phyloP scores from a whole-genome alignment of 257 asterid genomes.

The Solanum boliviense region DNA sequence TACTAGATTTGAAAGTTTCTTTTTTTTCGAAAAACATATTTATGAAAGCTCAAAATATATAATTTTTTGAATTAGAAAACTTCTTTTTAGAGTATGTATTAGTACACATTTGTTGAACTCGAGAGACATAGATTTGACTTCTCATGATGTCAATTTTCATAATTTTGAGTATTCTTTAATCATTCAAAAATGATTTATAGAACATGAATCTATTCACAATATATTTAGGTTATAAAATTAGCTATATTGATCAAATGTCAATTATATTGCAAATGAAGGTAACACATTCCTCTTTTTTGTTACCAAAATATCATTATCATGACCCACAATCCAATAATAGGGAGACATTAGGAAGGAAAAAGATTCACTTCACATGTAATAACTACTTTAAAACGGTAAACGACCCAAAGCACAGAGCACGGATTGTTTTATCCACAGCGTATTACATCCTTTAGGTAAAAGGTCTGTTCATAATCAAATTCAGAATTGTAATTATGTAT shows the following conservation, averaged over 20 bases:
- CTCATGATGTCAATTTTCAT: neutral
- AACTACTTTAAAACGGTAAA: neutral
- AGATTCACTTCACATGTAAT: neutral
- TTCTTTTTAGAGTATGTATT: neutral
- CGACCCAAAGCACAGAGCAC: neutral
- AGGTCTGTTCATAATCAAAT: neutral
- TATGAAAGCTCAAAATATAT: neutral
- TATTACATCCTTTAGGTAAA: too few species aligned
- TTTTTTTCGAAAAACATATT: neutral
- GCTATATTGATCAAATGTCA: neutral
- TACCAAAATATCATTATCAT: neutral
- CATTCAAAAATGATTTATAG: neutral
- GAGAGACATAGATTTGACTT: neutral
- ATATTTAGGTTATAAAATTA: neutral
- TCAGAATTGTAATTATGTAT: neutral
- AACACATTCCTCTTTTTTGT: neutral
- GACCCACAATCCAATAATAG: neutral
- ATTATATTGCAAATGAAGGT: neutral
- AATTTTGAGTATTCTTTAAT: neutral
- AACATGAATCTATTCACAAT: neutral
- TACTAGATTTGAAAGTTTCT: neutral
- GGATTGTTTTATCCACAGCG: neutral
- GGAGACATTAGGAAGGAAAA: neutral
- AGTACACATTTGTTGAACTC: neutral
- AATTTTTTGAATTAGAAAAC: neutral